Base-by-base conservation (phyloP, 768 basidiomycete species). In the Artomyces pyxidatus region DNA sequence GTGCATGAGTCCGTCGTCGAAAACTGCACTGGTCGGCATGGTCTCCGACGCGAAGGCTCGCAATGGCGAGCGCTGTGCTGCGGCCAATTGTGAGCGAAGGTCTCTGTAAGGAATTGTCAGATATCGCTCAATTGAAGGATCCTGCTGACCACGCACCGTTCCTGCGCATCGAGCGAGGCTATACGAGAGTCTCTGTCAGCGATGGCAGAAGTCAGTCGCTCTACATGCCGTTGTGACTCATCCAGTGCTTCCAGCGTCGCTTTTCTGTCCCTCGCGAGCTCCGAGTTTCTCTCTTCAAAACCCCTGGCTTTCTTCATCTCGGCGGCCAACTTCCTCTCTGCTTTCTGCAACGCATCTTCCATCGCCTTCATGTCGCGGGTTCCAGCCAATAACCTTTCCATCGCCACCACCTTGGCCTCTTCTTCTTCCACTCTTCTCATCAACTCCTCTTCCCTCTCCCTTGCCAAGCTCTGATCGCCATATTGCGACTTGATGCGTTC, bases 361-460 rank as follows among this genome's bases (percentile, higher is more conserved):
- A 68, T 52, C 11, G 59, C 57, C 49, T 70, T 63, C 9, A 67
- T 48, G 39, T 70, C 62, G 21, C 70, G 65, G n/a, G 67, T 59
- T 26, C 71, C 71, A 21, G 67, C 61, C 3, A 77, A 59, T 62
- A 77, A 63, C 39, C 61, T 64, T 59, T 85, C 80, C 48, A 87
- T 59, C 3, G 77, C 73, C 3, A 67, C 64, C 29, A 86, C 80
- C 63, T 79, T 83, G 5, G 76, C 78, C 42, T 81, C 81, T 53
- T 88, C 84, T 58, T 85, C 83, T 38, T 88, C 84, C 25, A 88
- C 78, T 54, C 86, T 71, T 62, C 73, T 71, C 60, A 82, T 52
- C 25, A 88, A 58, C 47, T 79, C 79, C 22, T 74, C 72, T 60
- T 88, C 86, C 44, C 85, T 68, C 50, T 68, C 67, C 19, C 64